Conservation (phyloP, 2,329 filamentous ascomycete species). For the Phialocephala sp. region DNA sequence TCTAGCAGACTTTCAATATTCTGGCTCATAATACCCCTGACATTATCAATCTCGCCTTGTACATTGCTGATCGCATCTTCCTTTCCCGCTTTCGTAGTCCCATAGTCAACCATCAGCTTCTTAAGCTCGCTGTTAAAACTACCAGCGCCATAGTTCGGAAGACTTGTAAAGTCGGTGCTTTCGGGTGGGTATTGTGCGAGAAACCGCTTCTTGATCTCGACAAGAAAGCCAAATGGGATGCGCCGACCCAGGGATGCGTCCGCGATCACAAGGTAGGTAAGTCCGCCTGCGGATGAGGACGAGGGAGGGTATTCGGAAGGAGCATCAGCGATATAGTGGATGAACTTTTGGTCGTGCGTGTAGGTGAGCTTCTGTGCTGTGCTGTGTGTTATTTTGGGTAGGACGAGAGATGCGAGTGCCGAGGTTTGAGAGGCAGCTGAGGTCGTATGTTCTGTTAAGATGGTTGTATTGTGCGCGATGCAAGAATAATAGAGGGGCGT, state of each 20-base stretch:
- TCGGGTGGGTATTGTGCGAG: slow-evolving; percentile 70
- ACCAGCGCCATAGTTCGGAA: slow-evolving; percentile 90
- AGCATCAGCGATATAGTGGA: slow-evolving; percentile 92
- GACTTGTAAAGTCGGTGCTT: slow-evolving; percentile 72
- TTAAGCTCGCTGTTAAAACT: slow-evolving; percentile 84
- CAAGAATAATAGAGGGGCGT: slow-evolving; percentile 83
- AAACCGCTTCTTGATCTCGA: slow-evolving; percentile 90
- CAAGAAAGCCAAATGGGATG: slow-evolving; percentile 89
- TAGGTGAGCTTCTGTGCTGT: slow-evolving; percentile 89
- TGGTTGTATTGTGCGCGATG: slow-evolving; percentile 91
- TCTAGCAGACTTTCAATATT: slow-evolving; percentile 92
- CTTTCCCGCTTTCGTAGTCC: slow-evolving; percentile 75
- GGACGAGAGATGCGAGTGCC: slow-evolving; percentile 88
- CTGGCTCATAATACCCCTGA: slow-evolving; percentile 91
- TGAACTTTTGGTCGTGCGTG: slow-evolving; percentile 88
- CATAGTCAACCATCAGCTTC: slow-evolving; percentile 81
- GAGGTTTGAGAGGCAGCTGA: slow-evolving; percentile 83
- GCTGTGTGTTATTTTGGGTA: slow-evolving; percentile 89
- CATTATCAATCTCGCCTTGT: slow-evolving; percentile 89
- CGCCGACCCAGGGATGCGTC: slow-evolving; percentile 81
- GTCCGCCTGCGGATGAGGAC: slow-evolving; percentile 71
- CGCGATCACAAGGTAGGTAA: slow-evolving; percentile 92
- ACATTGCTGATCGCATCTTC: slow-evolving; percentile 85
- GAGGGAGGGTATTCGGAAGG: slow-evolving; percentile 65
- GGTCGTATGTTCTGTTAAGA: slow-evolving; percentile 90